Conservation (phyloP, 495 filamentous ascomycete species). For the Podospora anserina region DNA sequence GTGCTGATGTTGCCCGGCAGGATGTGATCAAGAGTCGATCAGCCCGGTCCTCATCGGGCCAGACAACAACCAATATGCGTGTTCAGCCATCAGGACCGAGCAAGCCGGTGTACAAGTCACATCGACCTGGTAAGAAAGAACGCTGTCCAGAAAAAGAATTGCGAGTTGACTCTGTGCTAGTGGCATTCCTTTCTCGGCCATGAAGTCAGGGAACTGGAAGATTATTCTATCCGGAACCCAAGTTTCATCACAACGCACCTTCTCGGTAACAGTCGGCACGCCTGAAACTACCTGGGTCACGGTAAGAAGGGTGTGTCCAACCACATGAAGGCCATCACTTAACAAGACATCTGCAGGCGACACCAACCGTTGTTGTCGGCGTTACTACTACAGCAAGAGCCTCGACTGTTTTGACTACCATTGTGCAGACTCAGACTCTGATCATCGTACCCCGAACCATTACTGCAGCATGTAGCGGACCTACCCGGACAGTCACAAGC, state of each 20-base stretch:
- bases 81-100: constrained; percentile 38
- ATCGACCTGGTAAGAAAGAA: constrained; percentile 38
- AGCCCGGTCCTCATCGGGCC: constrained; percentile 42
- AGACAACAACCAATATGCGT: constrained; percentile 34
- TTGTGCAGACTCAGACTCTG: constrained; percentile 37
- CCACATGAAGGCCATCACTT: background rate
- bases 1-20: constrained; percentile 22
- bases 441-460: constrained; percentile 37
- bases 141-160: background rate
- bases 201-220: constrained; percentile 41
- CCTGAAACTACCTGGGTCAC: constrained; percentile 38
- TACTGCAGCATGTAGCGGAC: constrained; percentile 36
- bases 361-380: constrained; percentile 41
- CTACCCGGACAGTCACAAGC: constrained; percentile 39
- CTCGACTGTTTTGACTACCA: constrained; percentile 37
- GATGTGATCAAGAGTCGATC: constrained; percentile 39
- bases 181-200: constrained; percentile 40
- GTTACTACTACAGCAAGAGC: constrained; percentile 40
- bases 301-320: constrained; percentile 21
- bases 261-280: constrained; percentile 36
- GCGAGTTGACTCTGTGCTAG: constrained; percentile 16
- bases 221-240: constrained; percentile 39
- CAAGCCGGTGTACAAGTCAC: constrained; percentile 37
- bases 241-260: constrained; percentile 40
- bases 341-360: constrained; percentile 29